Percentiles rank a stretch among this genome's conserved stretches.
Conservation (phyloP, 192 early-diverging fungal species). For the Umbelopsis isabellina region DNA sequence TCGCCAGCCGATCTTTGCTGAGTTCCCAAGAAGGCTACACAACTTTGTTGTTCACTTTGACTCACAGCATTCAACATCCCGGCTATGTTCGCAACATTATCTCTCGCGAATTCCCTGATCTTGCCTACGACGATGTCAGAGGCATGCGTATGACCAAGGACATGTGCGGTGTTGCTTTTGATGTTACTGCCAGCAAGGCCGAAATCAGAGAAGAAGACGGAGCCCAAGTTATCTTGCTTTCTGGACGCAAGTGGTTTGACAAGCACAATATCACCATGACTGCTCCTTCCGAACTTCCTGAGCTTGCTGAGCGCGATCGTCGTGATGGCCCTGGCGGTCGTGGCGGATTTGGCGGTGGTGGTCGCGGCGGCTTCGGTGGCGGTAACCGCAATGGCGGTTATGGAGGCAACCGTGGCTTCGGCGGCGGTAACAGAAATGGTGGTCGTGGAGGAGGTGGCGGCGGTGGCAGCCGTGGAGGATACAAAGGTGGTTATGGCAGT, state of each 20-base stretch:
- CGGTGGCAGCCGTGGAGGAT: conserved; percentile 40
- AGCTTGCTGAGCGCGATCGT: conserved; percentile 64
- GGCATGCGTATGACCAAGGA: conserved; percentile 88
- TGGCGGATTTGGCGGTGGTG: conserved; percentile 46
- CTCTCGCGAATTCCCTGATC: conserved; percentile 67
- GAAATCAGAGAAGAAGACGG: conserved; percentile 61
- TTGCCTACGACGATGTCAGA: conserved; percentile 75
- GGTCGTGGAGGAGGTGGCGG: conserved; percentile 46
- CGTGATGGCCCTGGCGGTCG: conserved; percentile 38
- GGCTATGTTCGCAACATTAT: conserved; percentile 85
- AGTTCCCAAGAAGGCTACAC: conserved; percentile 80
- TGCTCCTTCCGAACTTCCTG: conserved; percentile 77
- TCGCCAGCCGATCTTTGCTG: conserved; percentile 81
- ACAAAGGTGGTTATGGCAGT: conserved; percentile 18
- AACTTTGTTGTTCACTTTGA: conserved; percentile 76
- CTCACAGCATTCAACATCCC: conserved; percentile 73
- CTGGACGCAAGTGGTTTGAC: conserved; percentile 73
- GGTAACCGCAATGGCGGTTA: conserved; percentile 48
- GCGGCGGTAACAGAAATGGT: conserved; percentile 43
- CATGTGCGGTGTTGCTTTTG: conserved; percentile 80
- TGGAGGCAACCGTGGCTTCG: conserved; percentile 35
- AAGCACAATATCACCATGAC: conserved; percentile 65
- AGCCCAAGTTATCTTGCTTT: conserved; percentile 50
- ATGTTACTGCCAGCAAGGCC: conserved; percentile 74
- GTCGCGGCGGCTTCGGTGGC: conserved; percentile 48